Percentiles rank a stretch among this genome's conserved stretches.
Conservation (phyloP, 805 yeast genomes). For the Naumovozyma dairenensis region DNA sequence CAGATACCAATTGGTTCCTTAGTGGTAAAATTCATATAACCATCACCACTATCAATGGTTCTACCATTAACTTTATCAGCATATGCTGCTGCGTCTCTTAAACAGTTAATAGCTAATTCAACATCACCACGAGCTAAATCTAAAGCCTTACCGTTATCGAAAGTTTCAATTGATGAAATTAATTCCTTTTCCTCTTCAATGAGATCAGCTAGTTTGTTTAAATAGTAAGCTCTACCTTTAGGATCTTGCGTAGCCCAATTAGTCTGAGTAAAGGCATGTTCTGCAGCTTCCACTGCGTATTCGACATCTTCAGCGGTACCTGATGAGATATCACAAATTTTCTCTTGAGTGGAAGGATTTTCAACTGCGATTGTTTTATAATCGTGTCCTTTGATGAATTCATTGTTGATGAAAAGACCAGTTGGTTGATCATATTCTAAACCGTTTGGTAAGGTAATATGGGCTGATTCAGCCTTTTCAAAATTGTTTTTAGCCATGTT, state of each 20-base stretch:
- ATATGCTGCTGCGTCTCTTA: conserved; percentile 66
- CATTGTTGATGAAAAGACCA: conserved; percentile 83
- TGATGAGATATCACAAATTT: conserved; percentile 46
- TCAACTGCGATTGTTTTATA: conserved; percentile 45
- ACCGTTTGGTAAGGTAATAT: conserved; percentile 57
- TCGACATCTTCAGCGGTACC: conserved; percentile 59
- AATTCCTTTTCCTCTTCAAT: conserved; percentile 54
- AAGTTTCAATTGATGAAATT: conserved; percentile 58
- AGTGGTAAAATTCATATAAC: conserved; percentile 55
- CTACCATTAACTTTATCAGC: conserved; percentile 63
- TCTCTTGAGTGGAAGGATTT: conserved; percentile 55
- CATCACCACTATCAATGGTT: conserved; percentile 50
- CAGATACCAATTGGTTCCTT: conserved; percentile 75
- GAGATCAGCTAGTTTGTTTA: conserved; percentile 58
- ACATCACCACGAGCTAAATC: conserved; percentile 60
- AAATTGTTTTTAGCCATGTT: conserved; percentile 5
- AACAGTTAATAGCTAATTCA: conserved; percentile 47
- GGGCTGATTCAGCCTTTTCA: conserved; percentile 27
- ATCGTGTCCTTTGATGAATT: conserved; percentile 51
- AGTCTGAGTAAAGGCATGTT: conserved; percentile 43
- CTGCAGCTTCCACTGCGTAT: conserved; percentile 58
- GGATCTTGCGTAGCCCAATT: conserved; percentile 57
- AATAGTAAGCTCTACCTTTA: conserved; percentile 39
- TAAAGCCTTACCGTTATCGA: conserved; percentile 72
- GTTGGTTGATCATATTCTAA: conserved; percentile 65